A percentile compares a stretch with the other conserved stretches of the same genome.
These are phyloP conservation scores for Discostella stelligeroides DNA, from an alignment of 108 stramenopile species.

Conservation along the genomic window DNA sequence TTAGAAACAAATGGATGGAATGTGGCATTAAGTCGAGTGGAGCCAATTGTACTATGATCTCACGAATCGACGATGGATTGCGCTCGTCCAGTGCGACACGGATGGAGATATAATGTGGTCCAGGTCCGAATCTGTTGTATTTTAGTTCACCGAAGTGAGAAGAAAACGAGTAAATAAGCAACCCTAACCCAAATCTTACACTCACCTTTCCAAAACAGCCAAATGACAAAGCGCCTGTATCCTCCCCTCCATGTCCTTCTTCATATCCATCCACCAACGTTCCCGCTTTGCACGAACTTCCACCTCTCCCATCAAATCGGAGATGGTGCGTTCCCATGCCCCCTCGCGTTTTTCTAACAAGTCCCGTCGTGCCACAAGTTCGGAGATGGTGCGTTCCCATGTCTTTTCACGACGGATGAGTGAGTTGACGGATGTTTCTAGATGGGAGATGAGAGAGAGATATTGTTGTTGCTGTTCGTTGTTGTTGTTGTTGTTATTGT, in stretches of 20 bases:
- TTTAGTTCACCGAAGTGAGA: too few species aligned
- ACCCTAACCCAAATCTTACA: background rate
- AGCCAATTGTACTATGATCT: constrained; percentile 41
- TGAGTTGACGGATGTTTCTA: constrained; percentile 31
- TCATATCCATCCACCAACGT: constrained; percentile 36
- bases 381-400: constrained; percentile 46
- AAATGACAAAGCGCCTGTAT: constrained; percentile 37
- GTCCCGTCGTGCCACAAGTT: constrained; percentile 29
- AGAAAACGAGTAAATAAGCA: too few species aligned
- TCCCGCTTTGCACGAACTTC: constrained; percentile 37
- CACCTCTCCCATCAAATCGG: constrained; percentile 42
- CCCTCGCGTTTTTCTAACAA: constrained; percentile 35
- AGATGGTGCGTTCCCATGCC: constrained; percentile 46
- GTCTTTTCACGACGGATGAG: constrained; percentile 33
- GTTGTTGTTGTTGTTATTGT: constrained; percentile 2
- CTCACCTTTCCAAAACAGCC: constrained; percentile 39
- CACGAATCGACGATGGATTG: background rate
- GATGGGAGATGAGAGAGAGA: constrained; percentile 18
- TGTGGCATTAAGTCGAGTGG: constrained; percentile 54
- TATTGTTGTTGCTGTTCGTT: constrained; percentile 19
- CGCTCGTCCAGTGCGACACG: constrained; percentile 23
- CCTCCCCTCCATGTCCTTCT: constrained; percentile 35
- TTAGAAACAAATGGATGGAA: constrained; percentile 52
- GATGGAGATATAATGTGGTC: constrained; percentile 42
- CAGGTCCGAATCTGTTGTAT: constrained; percentile 53